A percentile compares a stretch with the other conserved stretches of the same genome.
Conservation (phyloP, 2,329 filamentous ascomycete genomes). For the Ceratocystis harringtonii region DNA sequence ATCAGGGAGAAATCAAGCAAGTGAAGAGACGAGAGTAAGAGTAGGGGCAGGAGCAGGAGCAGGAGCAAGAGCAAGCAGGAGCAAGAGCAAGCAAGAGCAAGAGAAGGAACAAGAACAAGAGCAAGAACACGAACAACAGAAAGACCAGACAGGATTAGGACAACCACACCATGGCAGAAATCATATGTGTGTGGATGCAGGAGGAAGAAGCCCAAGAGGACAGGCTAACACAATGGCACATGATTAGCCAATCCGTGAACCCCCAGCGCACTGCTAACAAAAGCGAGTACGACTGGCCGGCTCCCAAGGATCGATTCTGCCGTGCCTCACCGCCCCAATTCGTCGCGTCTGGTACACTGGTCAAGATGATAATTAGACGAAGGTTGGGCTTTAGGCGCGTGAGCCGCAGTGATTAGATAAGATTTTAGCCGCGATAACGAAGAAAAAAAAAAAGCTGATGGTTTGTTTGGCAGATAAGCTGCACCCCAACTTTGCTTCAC, state of each 20-base stretch:
- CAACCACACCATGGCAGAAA: not conserved
- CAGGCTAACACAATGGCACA: not conserved
- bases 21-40: not conserved
- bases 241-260: not conserved
- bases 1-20: conserved; percentile 1
- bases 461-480: not conserved
- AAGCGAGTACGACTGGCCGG: not conserved
- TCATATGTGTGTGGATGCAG: not conserved
- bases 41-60: too few species aligned
- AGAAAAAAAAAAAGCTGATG: conserved; percentile 2
- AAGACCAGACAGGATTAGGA: not conserved
- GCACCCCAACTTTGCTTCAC: not conserved
- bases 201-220: not conserved
- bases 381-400: not conserved
- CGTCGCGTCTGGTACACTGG: not conserved
- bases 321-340: conserved; percentile 15
- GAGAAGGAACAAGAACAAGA: not conserved
- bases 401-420: not conserved
- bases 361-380: not conserved
- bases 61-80: too few species aligned
- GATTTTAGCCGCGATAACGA: conserved; percentile 9
- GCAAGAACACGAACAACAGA: not conserved
- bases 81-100: not conserved
- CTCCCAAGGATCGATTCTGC: conserved; percentile 18
- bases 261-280: not conserved